phyloP scores from a whole-genome alignment of 768 basidiomycete species.

The Lyophyllum decastes region DNA sequence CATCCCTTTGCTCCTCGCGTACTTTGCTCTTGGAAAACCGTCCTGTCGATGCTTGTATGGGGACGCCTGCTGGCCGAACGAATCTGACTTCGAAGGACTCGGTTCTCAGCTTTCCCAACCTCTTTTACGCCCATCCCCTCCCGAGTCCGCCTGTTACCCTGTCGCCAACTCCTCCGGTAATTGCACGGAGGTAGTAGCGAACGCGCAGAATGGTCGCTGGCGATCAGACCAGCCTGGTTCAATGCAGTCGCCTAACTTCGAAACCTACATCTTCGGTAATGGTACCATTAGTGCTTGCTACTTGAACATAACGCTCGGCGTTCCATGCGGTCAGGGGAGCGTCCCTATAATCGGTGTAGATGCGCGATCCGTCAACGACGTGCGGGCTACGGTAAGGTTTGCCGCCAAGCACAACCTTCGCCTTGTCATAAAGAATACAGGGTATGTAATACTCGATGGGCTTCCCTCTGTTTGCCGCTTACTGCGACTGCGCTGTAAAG shows the following conservation, averaged over 20 bases:
- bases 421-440: slow-evolving; percentile 39
- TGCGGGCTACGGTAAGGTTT: slow-evolving; percentile 42
- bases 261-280: slow-evolving; percentile 35
- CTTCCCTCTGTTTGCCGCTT: too few species aligned
- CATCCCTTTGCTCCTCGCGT: neutral
- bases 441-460: slow-evolving; percentile 10
- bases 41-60: slow-evolving; percentile 41
- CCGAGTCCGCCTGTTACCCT: slow-evolving; percentile 44
- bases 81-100: slow-evolving; percentile 31
- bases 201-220: slow-evolving; percentile 37
- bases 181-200: slow-evolving; percentile 32
- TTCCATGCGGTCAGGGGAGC: slow-evolving; percentile 44
- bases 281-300: slow-evolving; percentile 55
- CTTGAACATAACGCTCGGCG: slow-evolving; percentile 39
- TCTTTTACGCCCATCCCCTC: slow-evolving; percentile 40
- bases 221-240: slow-evolving; percentile 41
- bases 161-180: slow-evolving; percentile 32
- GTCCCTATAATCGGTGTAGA: slow-evolving; percentile 43
- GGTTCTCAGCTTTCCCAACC: slow-evolving; percentile 42
- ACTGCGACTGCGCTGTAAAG: slow-evolving; percentile 16
- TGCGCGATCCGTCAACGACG: slow-evolving; percentile 34
- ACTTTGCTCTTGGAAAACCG: neutral
- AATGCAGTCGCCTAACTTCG: slow-evolving; percentile 33
- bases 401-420: slow-evolving; percentile 34
- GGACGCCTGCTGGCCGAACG: slow-evolving; percentile 45